Evolutionary conservation across 805 yeast genomes (phyloP), one percentile per base, ranked within the genome.

Genomic region (Saccharomycopsis babjevae): DNA sequence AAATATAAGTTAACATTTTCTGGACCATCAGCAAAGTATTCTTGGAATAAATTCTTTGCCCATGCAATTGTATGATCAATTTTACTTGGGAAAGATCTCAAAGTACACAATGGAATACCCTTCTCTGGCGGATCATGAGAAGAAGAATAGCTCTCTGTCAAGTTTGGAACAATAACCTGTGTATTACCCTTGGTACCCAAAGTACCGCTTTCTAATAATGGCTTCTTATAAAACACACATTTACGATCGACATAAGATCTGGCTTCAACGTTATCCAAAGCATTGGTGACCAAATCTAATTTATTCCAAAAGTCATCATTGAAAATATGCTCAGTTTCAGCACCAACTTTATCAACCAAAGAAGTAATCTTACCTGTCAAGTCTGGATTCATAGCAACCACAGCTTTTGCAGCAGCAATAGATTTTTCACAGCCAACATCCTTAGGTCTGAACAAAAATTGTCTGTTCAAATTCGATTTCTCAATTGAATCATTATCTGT

Each of bases 11-110:
- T 94, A 60, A 92, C 98, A 68, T 90, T 90, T 73, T 89, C 97
- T 20, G 97, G 92, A n/a, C 90, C 80, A 63, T 93, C 97, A 42
- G 84, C 78, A 73, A 94, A 94, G 70, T 84, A 90, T 22, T 94
- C 97, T 78, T 88, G 94, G 80, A 94, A 94, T 70, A 90, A 79
- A 20, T 91, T 85, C 76, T 96, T 96, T 16, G 98, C 96, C 99
- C 99, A 94, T 5, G 99, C 98, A 75, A 94, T 94, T 0, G 99
- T 94, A 71, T 94, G 99, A 72, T 94, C 99, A 68, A 94, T 94
- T 75, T 93, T 93, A 74, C 91, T 89, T 61, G 99, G 99, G 86
- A 94, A 94, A 3, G 97, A 89, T 75, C 98, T 85, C 71, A 94
- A 80, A 1, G 99, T 94, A 81, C 99, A 94, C 69, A 94, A 80